Evolutionary conservation across 148 eudicot genomes (phyloP).

Genomic region (Heliamphora exappendiculata): DNA sequence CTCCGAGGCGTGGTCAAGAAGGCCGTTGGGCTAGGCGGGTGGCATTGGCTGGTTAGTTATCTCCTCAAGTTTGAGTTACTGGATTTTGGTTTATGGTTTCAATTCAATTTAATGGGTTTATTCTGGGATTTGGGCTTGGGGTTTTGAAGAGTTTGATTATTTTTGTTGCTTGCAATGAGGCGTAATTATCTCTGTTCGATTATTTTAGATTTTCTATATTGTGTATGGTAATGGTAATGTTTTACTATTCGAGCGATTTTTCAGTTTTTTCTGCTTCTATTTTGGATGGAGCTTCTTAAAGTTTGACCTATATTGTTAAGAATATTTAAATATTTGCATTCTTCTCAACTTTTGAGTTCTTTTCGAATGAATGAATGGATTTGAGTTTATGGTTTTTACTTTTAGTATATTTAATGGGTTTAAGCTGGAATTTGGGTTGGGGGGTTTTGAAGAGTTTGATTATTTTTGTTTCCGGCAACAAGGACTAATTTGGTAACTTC

Average conservation of each 20-base stretch:
- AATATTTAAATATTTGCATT: too few species aligned
- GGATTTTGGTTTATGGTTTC: background rate
- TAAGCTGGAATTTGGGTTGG: background rate
- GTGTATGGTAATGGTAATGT: too few species aligned
- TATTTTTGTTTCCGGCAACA: too few species aligned
- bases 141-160: conserved; percentile 1
- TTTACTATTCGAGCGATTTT: too few species aligned
- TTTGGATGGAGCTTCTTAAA: too few species aligned
- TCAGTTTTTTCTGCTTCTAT: too few species aligned
- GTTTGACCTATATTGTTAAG: too few species aligned
- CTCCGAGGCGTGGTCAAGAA: conserved; percentile 73
- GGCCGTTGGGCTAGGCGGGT: conserved; percentile 81
- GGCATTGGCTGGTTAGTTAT: conserved; percentile 83
- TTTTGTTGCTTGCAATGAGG: too few species aligned
- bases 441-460: background rate
- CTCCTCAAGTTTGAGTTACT: background rate
- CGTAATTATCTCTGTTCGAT: too few species aligned
- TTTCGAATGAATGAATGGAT: background rate
- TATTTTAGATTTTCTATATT: too few species aligned
- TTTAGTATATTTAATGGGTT: background rate
- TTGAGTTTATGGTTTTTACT: background rate
- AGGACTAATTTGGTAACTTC: background rate
- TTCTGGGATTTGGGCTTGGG: background rate
- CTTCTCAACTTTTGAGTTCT: too few species aligned
- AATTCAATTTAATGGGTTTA: background rate